These are phyloP conservation scores for maize (Zea mays) DNA, from an alignment of 176 grass and related monocot genomes.

Conservation along the genomic window DNA sequence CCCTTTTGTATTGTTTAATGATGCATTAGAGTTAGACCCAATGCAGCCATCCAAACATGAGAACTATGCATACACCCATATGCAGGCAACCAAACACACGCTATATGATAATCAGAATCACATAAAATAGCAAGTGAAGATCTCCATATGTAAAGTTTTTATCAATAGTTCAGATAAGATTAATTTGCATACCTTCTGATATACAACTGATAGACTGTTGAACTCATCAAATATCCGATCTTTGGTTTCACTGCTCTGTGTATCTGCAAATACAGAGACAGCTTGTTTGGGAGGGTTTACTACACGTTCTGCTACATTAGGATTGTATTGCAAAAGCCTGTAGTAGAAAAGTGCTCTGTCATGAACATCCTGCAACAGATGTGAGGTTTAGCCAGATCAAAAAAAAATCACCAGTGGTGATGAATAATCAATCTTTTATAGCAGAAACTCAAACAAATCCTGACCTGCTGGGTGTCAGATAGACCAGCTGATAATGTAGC, in stretches of 20 bases:
- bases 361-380: slow-evolving; percentile 83
- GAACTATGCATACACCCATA: background rate
- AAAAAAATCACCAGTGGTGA: background rate
- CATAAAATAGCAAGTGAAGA: background rate
- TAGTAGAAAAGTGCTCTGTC: slow-evolving; percentile 97
- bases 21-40: background rate
- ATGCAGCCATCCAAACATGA: background rate
- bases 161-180: slow-evolving; percentile 1
- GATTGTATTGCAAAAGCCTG: slow-evolving; percentile 93
- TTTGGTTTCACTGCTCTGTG: slow-evolving; percentile 94
- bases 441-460: slow-evolving; percentile 22
- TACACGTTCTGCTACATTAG: slow-evolving; percentile 74
- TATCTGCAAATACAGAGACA: slow-evolving; percentile 97
- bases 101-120: background rate
- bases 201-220: slow-evolving; percentile 87
- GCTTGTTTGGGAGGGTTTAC: slow-evolving; percentile 99
- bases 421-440: slow-evolving; percentile 3
- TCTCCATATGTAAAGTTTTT: background rate
- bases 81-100: background rate
- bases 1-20: background rate
- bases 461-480: slow-evolving; percentile 86
- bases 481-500: slow-evolving; percentile 85
- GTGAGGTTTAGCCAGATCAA: slow-evolving; percentile 29
- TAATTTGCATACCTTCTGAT: slow-evolving; percentile 76
- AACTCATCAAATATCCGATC: slow-evolving; percentile 99